These are phyloP conservation scores for Eucommia ulmoides DNA, from an alignment of 257 asterid species.

Conservation along the genomic window DNA sequence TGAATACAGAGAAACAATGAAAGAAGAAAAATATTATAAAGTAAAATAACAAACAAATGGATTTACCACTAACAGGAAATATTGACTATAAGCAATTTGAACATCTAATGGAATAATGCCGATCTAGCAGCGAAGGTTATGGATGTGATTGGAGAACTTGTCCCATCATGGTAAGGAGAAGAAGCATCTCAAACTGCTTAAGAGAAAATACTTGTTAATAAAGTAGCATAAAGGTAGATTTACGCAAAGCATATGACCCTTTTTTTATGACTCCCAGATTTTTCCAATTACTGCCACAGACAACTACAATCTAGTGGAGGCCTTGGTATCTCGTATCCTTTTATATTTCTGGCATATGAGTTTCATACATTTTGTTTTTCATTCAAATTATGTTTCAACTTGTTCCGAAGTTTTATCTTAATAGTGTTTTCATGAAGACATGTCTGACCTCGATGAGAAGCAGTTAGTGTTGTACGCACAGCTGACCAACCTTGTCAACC, in stretches of 20 bases:
- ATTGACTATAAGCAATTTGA: too few relatives aligned
- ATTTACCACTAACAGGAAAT: too few relatives aligned
- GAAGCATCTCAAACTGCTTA: too few relatives aligned
- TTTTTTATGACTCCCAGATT: slow-evolving; percentile 34
- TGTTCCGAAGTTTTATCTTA: slow-evolving; percentile 9
- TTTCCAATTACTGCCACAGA: slow-evolving; percentile 47
- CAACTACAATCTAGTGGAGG: slow-evolving; percentile 50
- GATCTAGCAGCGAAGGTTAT: too few relatives aligned
- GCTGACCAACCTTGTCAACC: slow-evolving; percentile 81
- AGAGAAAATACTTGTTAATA: too few relatives aligned
- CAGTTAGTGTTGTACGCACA: slow-evolving; percentile 82
- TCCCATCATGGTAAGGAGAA: too few relatives aligned
- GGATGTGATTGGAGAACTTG: too few relatives aligned
- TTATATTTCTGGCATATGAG: slow-evolving; percentile 5
- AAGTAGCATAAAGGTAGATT: too few relatives aligned
- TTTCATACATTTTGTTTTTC: slow-evolving; percentile 1
- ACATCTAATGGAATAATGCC: too few relatives aligned
- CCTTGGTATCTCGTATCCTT: slow-evolving; percentile 97
- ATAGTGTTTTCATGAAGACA: slow-evolving; percentile 37
- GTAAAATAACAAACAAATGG: too few relatives aligned
- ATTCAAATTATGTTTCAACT: slow-evolving; percentile 3
- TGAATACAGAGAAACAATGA: too few relatives aligned
- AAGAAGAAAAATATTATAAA: too few relatives aligned
- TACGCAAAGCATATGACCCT: neutral
- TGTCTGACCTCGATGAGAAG: slow-evolving; percentile 58